phyloP scores from a whole-genome alignment of 177 flowering plant species.

The Vitis hybrid region DNA sequence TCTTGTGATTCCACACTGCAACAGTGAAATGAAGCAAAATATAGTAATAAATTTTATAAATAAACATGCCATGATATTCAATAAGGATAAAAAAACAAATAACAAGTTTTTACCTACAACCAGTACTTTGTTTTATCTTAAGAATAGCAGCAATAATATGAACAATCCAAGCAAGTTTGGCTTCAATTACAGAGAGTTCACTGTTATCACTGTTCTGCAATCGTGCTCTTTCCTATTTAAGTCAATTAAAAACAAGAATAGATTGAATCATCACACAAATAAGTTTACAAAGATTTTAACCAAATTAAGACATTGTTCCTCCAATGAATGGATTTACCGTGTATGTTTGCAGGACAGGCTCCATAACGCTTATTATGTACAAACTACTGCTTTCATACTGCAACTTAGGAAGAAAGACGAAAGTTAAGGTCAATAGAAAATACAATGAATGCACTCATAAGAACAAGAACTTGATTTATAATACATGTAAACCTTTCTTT shows the following conservation, averaged over 20 bases:
- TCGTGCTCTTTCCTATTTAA: slow-evolving; percentile 71
- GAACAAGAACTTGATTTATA: no score
- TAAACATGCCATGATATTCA: background rate
- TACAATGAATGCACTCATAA: no score
- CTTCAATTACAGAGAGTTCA: slow-evolving; percentile 76
- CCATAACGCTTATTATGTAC: slow-evolving; percentile 77
- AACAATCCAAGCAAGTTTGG: slow-evolving; percentile 93
- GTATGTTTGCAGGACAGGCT: slow-evolving; percentile 83
- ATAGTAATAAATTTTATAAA: background rate
- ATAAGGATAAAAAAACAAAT: background rate
- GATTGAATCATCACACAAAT: background rate
- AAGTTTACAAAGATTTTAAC: slow-evolving; percentile 1
- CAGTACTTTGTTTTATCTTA: slow-evolving; percentile 70
- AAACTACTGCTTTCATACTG: slow-evolving; percentile 91
- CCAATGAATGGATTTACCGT: slow-evolving; percentile 48
- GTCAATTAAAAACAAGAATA: background rate
- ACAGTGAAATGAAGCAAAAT: slow-evolving; percentile 7
- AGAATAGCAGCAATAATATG: slow-evolving; percentile 93
- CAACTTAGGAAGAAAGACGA: slow-evolving; percentile 16
- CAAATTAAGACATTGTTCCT: slow-evolving; percentile 2
- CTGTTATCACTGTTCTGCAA: slow-evolving; percentile 44
- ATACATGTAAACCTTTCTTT: no score
- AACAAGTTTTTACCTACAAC: slow-evolving; percentile 55
- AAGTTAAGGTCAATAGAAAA: slow-evolving; percentile 7
- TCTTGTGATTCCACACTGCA: slow-evolving; percentile 93